These are phyloP conservation scores for Cryptococcus sp. DNA, from an alignment of 1,284 basidiomycete genomes.

Conservation along the genomic window DNA sequence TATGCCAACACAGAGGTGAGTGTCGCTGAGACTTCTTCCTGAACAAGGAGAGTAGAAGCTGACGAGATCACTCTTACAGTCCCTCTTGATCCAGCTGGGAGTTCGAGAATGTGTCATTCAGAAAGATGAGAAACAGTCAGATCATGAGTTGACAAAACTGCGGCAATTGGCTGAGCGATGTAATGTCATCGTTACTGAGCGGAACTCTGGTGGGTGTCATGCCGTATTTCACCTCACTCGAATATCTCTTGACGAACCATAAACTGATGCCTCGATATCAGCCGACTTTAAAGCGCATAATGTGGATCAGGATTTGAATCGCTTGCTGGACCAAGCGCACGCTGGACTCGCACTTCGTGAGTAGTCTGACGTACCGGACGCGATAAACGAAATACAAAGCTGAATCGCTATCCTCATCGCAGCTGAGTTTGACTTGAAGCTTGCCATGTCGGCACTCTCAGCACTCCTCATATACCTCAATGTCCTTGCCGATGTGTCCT, in stretches of 20 bases:
- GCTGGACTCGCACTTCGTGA: conserved; percentile 56
- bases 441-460: conserved; percentile 75
- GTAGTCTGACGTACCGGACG: conserved; percentile 52
- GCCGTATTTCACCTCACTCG: background rate
- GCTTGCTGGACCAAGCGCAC: conserved; percentile 64
- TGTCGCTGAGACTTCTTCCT: background rate
- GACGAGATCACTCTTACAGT: conserved; percentile 57
- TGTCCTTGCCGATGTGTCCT: conserved; percentile 76
- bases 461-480: conserved; percentile 83
- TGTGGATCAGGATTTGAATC: conserved; percentile 79
- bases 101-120: conserved; percentile 83
- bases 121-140: conserved; percentile 59
- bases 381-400: background rate
- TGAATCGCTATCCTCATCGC: conserved; percentile 2
- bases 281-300: conserved; percentile 82
- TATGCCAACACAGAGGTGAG: conserved; percentile 91
- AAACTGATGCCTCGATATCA: conserved; percentile 42
- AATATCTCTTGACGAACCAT: background rate
- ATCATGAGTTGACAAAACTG: conserved; percentile 83
- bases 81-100: conserved; percentile 91
- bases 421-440: conserved; percentile 79
- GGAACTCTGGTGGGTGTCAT: conserved; percentile 70
- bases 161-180: conserved; percentile 84
- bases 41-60: background rate
- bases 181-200: conserved; percentile 84